Evolutionary conservation across 2,329 filamentous ascomycete species (phyloP), one percentile per base, ranked within the genome.

Genomic region (Clonostachys solani): DNA sequence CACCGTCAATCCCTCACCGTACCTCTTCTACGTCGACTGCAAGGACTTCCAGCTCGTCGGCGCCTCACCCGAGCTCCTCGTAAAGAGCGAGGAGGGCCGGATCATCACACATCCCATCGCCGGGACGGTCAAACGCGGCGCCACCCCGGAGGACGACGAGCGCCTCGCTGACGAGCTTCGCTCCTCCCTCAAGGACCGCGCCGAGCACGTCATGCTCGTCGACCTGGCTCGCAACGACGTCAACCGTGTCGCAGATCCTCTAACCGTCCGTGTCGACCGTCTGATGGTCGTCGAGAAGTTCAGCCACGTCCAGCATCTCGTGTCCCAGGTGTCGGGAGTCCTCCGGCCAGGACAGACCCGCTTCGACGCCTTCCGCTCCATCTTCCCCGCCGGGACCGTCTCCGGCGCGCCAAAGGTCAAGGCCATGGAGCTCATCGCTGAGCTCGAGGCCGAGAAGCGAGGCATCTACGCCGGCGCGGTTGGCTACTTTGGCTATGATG

Each of bases 71-170:
- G 94, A 99, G 70, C 17, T n/a, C 17, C 36, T 38, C 15, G 17
- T 38, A 3, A 38, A 18, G 15, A 18, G 15, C 15, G 15, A n/a
- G 15, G 17, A 38, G 15, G 81, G 97, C 51, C 81, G 89, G 46
- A 87, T 99, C 63, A 90, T 97, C 62, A 97, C 92, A 19, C 94
- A 99, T 67, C 92, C 94, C 8, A 99, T 99, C 62, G 94, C 94
- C 12, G 94, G 94, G 47, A 99, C 94, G 0, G 91, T 97, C 47
- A 91, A 89, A 69, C 83, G 94, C 56, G 92, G 92, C 50, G 82
- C 81, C 59, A 89, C 86, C 2, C 72, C 83, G 4, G 86, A 89
- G 61, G 89, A 96, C 60, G 94, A 99, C 63, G 83, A 87, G 55
- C 74, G 72, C 15, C 81, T 96, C 23, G 91, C 92, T 10, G 77